phyloP scores from a whole-genome alignment of 805 yeast species.

The Kuraishia capsulata region DNA sequence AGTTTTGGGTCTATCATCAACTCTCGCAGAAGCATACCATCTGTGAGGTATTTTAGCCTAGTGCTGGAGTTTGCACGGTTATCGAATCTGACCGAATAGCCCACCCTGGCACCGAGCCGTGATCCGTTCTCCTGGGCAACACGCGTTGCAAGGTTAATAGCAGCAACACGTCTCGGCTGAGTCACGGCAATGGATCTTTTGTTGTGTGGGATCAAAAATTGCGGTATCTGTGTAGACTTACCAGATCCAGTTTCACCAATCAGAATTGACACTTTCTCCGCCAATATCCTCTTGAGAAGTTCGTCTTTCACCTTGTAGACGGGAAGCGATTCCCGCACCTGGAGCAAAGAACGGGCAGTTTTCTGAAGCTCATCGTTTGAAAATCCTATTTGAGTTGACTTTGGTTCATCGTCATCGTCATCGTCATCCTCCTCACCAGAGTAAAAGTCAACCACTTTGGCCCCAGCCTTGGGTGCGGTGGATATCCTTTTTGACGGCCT shows the following conservation, averaged over 20 bases:
- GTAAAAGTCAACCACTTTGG: neutral
- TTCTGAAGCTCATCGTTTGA: conserved; percentile 17
- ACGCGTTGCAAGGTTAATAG: conserved; percentile 85
- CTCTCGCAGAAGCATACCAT: conserved; percentile 95
- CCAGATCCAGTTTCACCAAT: conserved; percentile 99
- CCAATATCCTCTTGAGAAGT: conserved; percentile 43
- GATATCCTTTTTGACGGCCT: too few relatives aligned
- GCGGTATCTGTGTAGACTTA: conserved; percentile 95
- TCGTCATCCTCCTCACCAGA: neutral
- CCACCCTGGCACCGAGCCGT: conserved; percentile 70
- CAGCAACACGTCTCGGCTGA: conserved; percentile 97
- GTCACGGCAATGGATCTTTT: conserved; percentile 74
- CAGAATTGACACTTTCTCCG: conserved; percentile 63
- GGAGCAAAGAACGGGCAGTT: conserved; percentile 36
- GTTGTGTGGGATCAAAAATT: conserved; percentile 55
- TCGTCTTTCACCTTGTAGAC: conserved; percentile 64
- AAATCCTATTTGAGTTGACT: neutral
- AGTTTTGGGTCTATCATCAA: conserved; percentile 66
- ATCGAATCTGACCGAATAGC: conserved; percentile 89
- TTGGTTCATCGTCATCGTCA: neutral
- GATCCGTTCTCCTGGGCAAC: conserved; percentile 86
- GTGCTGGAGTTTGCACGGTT: conserved; percentile 53
- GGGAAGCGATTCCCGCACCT: conserved; percentile 55
- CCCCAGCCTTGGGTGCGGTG: too few relatives aligned
- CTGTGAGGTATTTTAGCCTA: conserved; percentile 78